phyloP scores from a whole-genome alignment of 441 rosid species.

The Melastoma candidum region DNA sequence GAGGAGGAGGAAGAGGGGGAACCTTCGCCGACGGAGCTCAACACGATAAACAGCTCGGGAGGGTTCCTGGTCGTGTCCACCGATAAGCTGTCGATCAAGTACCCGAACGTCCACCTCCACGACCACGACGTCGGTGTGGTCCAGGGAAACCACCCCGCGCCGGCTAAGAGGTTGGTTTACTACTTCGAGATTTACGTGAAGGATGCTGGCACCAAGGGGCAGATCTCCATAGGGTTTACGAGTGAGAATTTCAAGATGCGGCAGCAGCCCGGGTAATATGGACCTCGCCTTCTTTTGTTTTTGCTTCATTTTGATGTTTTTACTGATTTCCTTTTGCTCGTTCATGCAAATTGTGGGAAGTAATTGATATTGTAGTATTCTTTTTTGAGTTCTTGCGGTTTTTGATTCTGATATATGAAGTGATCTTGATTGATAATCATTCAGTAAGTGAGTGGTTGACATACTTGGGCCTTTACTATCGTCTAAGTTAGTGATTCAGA shows the following conservation, averaged over 20 bases:
- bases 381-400: no score
- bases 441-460: no score
- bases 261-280: constrained; percentile 66
- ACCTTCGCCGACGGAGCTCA: constrained; percentile 67
- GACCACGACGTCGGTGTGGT: constrained; percentile 79
- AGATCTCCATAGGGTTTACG: constrained; percentile 78
- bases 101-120: constrained; percentile 43
- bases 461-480: no score
- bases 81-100: constrained; percentile 67
- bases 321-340: neutral
- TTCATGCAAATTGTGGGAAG: no score
- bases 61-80: constrained; percentile 57
- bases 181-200: constrained; percentile 79
- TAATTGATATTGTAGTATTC: no score
- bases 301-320: neutral
- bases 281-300: neutral
- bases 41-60: constrained; percentile 74
- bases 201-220: constrained; percentile 64
- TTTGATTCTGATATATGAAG: no score
- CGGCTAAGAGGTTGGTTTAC: constrained; percentile 52
- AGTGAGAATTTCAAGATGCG: constrained; percentile 53
- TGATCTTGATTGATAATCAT: no score
- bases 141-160: constrained; percentile 71
- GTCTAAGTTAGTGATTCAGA: no score
- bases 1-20: constrained; percentile 37